Conservation (phyloP, 139 green algal genomes). For the Ettlia oleoabundans region DNA sequence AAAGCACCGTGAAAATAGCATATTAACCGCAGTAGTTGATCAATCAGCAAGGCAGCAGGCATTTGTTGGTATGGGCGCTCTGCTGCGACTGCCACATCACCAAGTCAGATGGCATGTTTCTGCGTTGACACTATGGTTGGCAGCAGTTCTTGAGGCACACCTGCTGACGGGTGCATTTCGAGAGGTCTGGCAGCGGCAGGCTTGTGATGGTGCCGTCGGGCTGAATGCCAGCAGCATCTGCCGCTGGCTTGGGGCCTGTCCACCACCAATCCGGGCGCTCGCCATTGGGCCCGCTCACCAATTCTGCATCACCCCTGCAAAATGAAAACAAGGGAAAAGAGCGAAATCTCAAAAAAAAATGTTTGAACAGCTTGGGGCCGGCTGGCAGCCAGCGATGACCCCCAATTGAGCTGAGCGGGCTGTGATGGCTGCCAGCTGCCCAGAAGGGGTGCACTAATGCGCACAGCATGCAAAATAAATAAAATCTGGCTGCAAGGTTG, state of each 20-base stretch:
- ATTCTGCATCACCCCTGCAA: slow-evolving; percentile 12
- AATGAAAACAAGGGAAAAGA: too few relatives aligned
- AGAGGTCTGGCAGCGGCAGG: slow-evolving; percentile 65
- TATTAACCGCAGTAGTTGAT: too few relatives aligned
- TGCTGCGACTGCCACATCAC: neutral
- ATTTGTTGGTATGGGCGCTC: too few relatives aligned
- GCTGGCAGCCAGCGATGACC: too few relatives aligned
- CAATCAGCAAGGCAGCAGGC: too few relatives aligned
- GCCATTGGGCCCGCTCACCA: slow-evolving; percentile 21
- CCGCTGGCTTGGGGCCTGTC: slow-evolving; percentile 32
- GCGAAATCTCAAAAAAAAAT: too few relatives aligned
- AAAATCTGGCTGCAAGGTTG: too few relatives aligned
- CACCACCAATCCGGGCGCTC: slow-evolving; percentile 54
- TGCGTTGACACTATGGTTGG: neutral
- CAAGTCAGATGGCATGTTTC: neutral
- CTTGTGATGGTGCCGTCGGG: slow-evolving; percentile 51
- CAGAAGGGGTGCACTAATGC: too few relatives aligned
- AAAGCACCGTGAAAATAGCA: neutral
- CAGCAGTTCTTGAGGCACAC: slow-evolving; percentile 10
- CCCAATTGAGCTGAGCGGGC: too few relatives aligned
- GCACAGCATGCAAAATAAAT: too few relatives aligned
- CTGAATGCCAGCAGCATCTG: slow-evolving; percentile 29
- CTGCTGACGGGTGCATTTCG: slow-evolving; percentile 55
- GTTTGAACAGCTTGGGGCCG: too few relatives aligned
- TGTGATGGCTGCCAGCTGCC: too few relatives aligned